Evolutionary conservation across 192 early-diverging fungal species (phyloP).

Genomic region (Coemansia guatemalensis): DNA sequence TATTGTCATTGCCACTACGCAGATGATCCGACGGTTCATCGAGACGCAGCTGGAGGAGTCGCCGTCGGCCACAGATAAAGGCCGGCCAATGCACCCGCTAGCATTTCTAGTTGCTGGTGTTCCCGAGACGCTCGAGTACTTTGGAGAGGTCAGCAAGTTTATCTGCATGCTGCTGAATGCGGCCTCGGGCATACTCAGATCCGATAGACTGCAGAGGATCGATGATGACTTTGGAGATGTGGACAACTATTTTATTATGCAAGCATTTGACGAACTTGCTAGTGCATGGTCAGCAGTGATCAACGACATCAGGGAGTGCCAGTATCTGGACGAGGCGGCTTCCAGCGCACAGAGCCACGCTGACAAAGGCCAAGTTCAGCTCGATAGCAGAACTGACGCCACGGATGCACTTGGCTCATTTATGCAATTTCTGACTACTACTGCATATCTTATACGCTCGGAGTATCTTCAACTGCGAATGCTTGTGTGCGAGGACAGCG

Average conservation of each 20-base stretch:
- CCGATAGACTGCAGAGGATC: constrained; percentile 28
- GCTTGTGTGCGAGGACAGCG: constrained; percentile 47
- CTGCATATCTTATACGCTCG: constrained; percentile 43
- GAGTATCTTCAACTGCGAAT: constrained; percentile 52
- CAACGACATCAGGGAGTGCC: constrained; percentile 40
- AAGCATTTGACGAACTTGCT: constrained; percentile 54
- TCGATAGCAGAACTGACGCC: neutral
- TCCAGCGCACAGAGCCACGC: neutral
- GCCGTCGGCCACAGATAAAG: constrained; percentile 18
- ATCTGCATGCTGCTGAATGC: constrained; percentile 45
- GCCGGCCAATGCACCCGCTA: constrained; percentile 31
- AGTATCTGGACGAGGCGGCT: constrained; percentile 23
- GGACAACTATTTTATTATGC: constrained; percentile 55
- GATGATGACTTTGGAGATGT: constrained; percentile 53
- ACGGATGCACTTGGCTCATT: constrained; percentile 31
- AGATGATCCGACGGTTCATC: constrained; percentile 51
- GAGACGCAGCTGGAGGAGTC: constrained; percentile 48
- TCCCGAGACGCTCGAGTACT: constrained; percentile 46
- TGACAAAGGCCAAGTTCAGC: neutral
- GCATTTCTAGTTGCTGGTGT: constrained; percentile 36
- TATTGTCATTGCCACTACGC: constrained; percentile 45
- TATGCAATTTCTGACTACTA: constrained; percentile 36
- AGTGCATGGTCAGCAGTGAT: constrained; percentile 48
- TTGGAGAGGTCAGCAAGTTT: constrained; percentile 46
- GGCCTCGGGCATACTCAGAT: constrained; percentile 32